phyloP scores from a whole-genome alignment of 164 flowering plant genomes.

The Tetracentron sinense region DNA sequence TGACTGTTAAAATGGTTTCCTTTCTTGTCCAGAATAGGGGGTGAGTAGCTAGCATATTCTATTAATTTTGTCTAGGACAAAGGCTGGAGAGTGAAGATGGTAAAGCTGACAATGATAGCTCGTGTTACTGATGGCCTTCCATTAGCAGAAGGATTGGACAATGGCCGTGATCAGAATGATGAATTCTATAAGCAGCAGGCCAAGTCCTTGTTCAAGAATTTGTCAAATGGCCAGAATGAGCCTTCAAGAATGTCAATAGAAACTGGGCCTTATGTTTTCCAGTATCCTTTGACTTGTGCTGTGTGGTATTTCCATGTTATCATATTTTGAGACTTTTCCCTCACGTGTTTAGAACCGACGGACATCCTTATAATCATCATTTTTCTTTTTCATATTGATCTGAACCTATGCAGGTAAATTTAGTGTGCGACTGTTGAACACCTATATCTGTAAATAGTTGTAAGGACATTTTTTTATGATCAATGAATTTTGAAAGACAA shows the following conservation, averaged over 20 bases:
- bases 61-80: not conserved
- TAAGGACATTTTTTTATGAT: not conserved
- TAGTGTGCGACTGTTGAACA: not conserved
- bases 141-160: conserved; percentile 75
- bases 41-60: not conserved
- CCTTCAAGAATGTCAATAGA: conserved; percentile 87
- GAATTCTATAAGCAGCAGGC: conserved; percentile 72
- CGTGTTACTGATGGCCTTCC: conserved; percentile 92
- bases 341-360: not conserved
- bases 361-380: not conserved
- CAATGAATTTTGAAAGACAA: too few species aligned
- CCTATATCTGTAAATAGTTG: not conserved
- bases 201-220: conserved; percentile 70
- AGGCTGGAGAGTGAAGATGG: conserved; percentile 42
- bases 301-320: conserved; percentile 1
- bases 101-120: conserved; percentile 82
- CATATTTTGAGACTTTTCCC: not conserved
- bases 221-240: conserved; percentile 65
- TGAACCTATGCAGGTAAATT: not conserved
- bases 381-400: not conserved
- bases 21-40: not conserved
- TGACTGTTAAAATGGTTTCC: not conserved
- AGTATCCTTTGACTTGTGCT: conserved; percentile 55
- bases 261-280: conserved; percentile 73
- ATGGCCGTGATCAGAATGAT: conserved; percentile 63